Percentiles rank a stretch among this genome's conserved stretches.
Evolutionary conservation across 2,329 filamentous ascomycete species (phyloP).

Genomic region (Aspergillus melleus): DNA sequence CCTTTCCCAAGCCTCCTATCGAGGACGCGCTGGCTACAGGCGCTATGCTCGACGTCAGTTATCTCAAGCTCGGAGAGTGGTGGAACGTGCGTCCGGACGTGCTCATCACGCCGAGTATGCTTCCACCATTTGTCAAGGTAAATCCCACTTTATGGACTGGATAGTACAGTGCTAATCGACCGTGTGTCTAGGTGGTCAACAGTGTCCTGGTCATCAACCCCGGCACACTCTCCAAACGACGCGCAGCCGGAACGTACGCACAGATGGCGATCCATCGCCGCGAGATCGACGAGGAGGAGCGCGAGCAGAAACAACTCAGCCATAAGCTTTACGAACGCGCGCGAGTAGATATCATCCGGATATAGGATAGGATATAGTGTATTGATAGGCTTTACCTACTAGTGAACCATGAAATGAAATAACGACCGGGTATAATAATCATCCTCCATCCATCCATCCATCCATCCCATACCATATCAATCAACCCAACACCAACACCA

Average conservation of each 20-base stretch:
- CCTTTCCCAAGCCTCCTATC: conserved; percentile 64
- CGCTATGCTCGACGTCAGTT: conserved; percentile 77
- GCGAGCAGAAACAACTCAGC: conserved; percentile 58
- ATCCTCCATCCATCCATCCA: background rate
- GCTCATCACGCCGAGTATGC: conserved; percentile 74
- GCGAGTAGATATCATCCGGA: conserved; percentile 82
- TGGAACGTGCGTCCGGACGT: conserved; percentile 82
- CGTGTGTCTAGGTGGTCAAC: conserved; percentile 70
- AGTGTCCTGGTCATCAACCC: conserved; percentile 90
- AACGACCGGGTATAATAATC: conserved; percentile 19
- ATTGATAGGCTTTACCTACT: background rate
- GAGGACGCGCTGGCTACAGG: conserved; percentile 65
- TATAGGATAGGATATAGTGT: conserved; percentile 46
- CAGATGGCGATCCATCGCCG: conserved; percentile 73
- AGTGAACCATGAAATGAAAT: conserved; percentile 7
- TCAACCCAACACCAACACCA: too few species aligned
- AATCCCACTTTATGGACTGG: conserved; percentile 24
- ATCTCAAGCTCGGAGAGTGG: conserved; percentile 88
- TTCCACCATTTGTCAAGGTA: conserved; percentile 88
- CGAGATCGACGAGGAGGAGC: conserved; percentile 58
- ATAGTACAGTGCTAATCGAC: background rate
- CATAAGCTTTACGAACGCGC: conserved; percentile 81
- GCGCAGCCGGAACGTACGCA: conserved; percentile 81
- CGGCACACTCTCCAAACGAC: conserved; percentile 79
- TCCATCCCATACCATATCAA: background rate